Conservation (phyloP, 179 eudicot genomes). For the Pouteria campechiana region DNA sequence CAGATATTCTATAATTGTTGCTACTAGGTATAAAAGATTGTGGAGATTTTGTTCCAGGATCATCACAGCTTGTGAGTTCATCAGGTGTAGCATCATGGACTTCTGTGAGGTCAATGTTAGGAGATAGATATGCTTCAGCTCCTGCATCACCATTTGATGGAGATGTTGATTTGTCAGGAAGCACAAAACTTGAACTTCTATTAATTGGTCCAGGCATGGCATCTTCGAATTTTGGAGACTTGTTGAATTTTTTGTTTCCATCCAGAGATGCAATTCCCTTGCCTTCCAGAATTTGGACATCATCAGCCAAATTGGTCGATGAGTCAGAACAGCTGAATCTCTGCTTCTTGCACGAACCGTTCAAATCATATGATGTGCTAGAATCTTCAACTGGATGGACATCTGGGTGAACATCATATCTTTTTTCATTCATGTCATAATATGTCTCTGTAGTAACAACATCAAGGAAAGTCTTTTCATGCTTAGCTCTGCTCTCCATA, state of each 20-base stretch:
- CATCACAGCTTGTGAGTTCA: conserved; percentile 15
- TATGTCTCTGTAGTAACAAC: conserved; percentile 17
- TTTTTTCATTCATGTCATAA: conserved; percentile 50
- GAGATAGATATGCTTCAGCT: conserved; percentile 8
- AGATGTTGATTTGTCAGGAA: too few relatives aligned
- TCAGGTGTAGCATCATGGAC: conserved; percentile 12
- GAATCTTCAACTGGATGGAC: conserved; percentile 55
- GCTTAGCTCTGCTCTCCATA: conserved; percentile 34
- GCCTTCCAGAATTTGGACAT: too few relatives aligned
- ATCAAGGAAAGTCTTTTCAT: conserved; percentile 12
- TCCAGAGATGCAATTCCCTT: too few relatives aligned
- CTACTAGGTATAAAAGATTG: conserved; percentile 5
- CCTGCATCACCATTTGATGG: conserved; percentile 18
- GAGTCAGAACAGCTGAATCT: conserved; percentile 38
- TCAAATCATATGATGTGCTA: conserved; percentile 44
- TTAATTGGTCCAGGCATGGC: too few relatives aligned
- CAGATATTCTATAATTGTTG: conserved; percentile 1
- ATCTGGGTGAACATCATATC: conserved; percentile 26
- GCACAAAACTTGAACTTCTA: too few relatives aligned
- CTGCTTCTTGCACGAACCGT: conserved; percentile 27
- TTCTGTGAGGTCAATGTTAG: conserved; percentile 18
- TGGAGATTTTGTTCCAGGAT: conserved; percentile 14
- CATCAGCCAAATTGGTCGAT: conserved; percentile 29
- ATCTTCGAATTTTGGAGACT: too few relatives aligned
- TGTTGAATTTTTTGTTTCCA: too few relatives aligned